These are phyloP conservation scores for Fusarium chlamydosporum DNA, from an alignment of 2,329 filamentous ascomycete genomes.

Conservation along the genomic window DNA sequence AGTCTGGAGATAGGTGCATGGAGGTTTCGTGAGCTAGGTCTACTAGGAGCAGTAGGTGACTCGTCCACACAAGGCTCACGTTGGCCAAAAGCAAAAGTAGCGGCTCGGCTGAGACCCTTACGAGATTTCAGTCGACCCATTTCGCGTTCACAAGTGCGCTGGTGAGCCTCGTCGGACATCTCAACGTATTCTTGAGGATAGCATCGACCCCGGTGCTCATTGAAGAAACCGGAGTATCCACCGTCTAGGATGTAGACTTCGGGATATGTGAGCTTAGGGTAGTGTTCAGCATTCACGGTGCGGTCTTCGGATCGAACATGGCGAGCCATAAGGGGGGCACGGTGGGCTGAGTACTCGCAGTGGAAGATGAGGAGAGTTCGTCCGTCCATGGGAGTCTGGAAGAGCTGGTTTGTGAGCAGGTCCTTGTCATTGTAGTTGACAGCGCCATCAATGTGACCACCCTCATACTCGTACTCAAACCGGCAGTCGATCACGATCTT, in stretches of 20 bases:
- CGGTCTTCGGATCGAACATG: conserved; percentile 92
- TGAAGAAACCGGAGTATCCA: conserved; percentile 94
- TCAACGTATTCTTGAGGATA: conserved; percentile 96
- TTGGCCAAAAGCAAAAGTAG: conserved; percentile 96
- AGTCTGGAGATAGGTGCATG: conserved; percentile 61
- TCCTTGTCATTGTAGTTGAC: conserved; percentile 99
- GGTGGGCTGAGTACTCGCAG: conserved; percentile 98
- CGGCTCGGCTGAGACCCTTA: conserved; percentile 86
- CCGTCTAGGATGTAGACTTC: conserved; percentile 98
- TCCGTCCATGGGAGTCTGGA: conserved; percentile 74
- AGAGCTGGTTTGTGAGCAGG: conserved; percentile 82
- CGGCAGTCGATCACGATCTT: conserved; percentile 94
- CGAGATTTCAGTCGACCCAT: conserved; percentile 93
- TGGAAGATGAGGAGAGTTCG: conserved; percentile 91
- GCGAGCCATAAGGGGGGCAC: conserved; percentile 95
- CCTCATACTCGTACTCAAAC: conserved; percentile 98
- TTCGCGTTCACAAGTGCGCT: conserved; percentile 92
- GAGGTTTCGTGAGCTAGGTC: conserved; percentile 56
- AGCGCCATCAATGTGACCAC: conserved; percentile 92
- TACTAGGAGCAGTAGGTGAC: conserved; percentile 70
- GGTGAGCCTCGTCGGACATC: conserved; percentile 94
- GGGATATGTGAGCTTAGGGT: conserved; percentile 92
- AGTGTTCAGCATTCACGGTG: conserved; percentile 84
- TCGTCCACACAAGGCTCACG: conserved; percentile 69
- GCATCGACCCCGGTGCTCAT: conserved; percentile 82